phyloP scores from a whole-genome alignment of 768 basidiomycete species.

The Kockovaella imperatae region DNA sequence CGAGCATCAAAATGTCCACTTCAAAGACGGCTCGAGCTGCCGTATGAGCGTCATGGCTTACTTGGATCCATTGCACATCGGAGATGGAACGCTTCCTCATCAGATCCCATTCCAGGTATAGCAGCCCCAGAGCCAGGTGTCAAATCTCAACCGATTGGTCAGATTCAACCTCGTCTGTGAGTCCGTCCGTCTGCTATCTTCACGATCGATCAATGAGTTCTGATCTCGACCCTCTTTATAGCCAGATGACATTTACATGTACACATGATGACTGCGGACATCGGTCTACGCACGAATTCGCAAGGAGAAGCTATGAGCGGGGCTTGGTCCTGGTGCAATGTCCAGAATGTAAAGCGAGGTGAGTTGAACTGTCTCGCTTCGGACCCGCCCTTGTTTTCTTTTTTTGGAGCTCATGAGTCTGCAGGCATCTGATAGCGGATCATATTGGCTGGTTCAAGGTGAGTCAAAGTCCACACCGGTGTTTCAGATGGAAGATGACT shows the following conservation, averaged over 20 bases:
- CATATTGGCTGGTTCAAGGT: slow-evolving; percentile 46
- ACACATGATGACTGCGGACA: slow-evolving; percentile 52
- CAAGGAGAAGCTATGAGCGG: slow-evolving; percentile 70
- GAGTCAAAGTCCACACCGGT: slow-evolving; percentile 5
- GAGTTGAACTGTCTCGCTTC: slow-evolving; percentile 28
- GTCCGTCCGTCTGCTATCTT: slow-evolving; percentile 3
- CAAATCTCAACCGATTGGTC: slow-evolving; percentile 20
- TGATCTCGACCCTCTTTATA: slow-evolving; percentile 4
- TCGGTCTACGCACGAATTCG: slow-evolving; percentile 82
- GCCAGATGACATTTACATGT: slow-evolving; percentile 44
- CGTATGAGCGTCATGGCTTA: no score
- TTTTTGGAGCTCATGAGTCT: neutral
- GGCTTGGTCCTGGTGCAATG: slow-evolving; percentile 89
- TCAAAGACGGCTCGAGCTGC: no score
- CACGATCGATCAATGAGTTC: no score
- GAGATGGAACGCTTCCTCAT: no score
- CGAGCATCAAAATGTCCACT: no score
- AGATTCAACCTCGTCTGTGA: slow-evolving; percentile 35
- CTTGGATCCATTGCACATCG: no score
- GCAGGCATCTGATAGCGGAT: slow-evolving; percentile 44
- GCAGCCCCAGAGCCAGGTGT: slow-evolving; percentile 7
- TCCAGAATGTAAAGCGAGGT: slow-evolving; percentile 83
- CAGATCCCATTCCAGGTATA: no score
- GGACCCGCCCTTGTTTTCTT: neutral
- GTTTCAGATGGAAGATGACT: neutral